Percentiles rank a stretch among this genome's conserved stretches.
Evolutionary conservation across 1,284 basidiomycete genomes (phyloP).

Genomic region (Sporisorium graminicola): DNA sequence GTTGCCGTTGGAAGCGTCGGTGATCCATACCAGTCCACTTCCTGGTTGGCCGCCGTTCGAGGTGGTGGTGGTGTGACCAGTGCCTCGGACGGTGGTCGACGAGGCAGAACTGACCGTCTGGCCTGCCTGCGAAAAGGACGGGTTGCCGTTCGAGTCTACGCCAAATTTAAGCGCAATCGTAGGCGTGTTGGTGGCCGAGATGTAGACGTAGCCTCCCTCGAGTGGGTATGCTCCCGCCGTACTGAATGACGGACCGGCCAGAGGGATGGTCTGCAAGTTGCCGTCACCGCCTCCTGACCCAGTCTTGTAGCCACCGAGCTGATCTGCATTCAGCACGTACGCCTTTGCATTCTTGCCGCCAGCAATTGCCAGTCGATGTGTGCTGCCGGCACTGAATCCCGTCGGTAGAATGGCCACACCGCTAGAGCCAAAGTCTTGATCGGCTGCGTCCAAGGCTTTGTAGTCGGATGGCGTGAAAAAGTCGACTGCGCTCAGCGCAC

Average conservation of each 20-base stretch:
- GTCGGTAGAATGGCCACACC: conserved; percentile 20
- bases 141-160: conserved; percentile 15
- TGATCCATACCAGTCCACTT: conserved; percentile 23
- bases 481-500: conserved; percentile 10
- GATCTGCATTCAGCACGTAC: conserved; percentile 33
- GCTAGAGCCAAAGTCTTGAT: conserved; percentile 27
- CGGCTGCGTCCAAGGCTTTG: conserved; percentile 22
- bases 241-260: conserved; percentile 23
- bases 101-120: conserved; percentile 7
- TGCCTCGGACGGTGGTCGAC: conserved; percentile 9
- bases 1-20: conserved; percentile 17
- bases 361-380: conserved; percentile 16
- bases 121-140: conserved; percentile 23
- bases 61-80: conserved; percentile 22
- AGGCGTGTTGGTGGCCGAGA: conserved; percentile 7
- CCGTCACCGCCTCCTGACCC: conserved; percentile 20
- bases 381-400: conserved; percentile 18
- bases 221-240: conserved; percentile 20
- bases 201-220: conserved; percentile 30
- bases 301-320: conserved; percentile 30
- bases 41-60: conserved; percentile 21
- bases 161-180: conserved; percentile 30
- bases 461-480: conserved; percentile 28
- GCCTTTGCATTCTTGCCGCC: conserved; percentile 32
- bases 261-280: conserved; percentile 26